Evolutionary conservation across 2,329 filamentous ascomycete genomes (phyloP), one percentile per base, ranked within the genome.

Genomic region (Bipolaris zeicola): DNA sequence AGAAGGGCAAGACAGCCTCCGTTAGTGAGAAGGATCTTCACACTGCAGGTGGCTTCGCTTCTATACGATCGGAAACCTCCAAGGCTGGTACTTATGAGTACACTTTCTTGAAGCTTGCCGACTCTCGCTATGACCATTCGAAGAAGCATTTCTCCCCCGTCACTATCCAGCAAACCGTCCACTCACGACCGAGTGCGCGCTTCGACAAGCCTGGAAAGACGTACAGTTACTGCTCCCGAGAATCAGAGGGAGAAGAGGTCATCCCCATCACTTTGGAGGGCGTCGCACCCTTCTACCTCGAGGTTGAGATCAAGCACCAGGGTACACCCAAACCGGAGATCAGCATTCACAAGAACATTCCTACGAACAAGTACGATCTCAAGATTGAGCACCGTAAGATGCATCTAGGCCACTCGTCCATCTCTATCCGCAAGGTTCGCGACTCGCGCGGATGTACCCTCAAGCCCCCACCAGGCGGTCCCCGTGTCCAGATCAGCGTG

Each of bases 211-310:
- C 93, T 3, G 93, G 93, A 14, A 95, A 95, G 75, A 93, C 91
- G 0, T 97, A 97, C 81, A 96, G 95, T 73, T 96, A 94, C 77
- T 99, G 95, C 78, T 89, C 92, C 74, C 88, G 92, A 45, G 91
- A 96, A 67, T 85, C 89, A 48, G 86, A 87, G 51, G 86, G 88
- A 31, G 91, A 96, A 68, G 93, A 99, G 70, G 87, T 86, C 38
- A 96, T 99, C 52, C 93, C 94, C 0, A 89, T 99, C 57, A 88
- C 85, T 2, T 83, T 99, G 16, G 89, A 89, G 57, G 95, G 95
- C 37, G 82, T 89, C 14, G 87, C 94, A 6, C 95, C 95, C 0
- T 99, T 99, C 79, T 89, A 88, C 45, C 81, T 99, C 4, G 95
- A 98, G 73, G 84, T 98, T 22, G 92, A 94, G 69, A 91, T 99